Conservation (phyloP, 768 basidiomycete genomes). For the Kwoniella bestiolae region DNA sequence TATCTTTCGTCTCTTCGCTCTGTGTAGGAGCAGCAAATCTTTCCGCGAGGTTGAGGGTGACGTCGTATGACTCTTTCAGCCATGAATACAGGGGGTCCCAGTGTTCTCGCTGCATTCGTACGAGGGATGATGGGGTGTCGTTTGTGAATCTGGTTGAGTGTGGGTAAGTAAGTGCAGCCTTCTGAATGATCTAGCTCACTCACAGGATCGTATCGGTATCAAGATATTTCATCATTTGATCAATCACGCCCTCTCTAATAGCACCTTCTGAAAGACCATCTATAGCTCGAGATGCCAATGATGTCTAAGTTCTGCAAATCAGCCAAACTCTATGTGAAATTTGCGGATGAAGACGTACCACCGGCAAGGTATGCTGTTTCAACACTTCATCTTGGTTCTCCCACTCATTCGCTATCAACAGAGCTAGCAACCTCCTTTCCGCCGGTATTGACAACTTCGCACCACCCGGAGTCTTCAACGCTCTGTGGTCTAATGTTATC, state of each 20-base stretch:
- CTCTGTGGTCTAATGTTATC: constrained; percentile 78
- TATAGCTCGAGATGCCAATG: constrained; percentile 83
- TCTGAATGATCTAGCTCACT: constrained; percentile 12
- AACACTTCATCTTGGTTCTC: constrained; percentile 83
- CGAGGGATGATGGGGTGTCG: constrained; percentile 74
- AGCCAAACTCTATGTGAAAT: neutral
- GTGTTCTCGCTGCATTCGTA: constrained; percentile 74
- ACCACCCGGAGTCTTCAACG: constrained; percentile 88
- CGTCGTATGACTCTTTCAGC: constrained; percentile 69
- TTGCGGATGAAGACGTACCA: constrained; percentile 63
- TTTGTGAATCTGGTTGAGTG: constrained; percentile 73
- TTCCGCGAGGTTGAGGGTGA: constrained; percentile 71
- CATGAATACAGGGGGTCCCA: constrained; percentile 89
- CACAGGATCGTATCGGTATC: constrained; percentile 78
- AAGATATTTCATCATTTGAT: constrained; percentile 76
- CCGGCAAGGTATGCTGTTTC: constrained; percentile 87
- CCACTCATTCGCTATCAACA: constrained; percentile 94
- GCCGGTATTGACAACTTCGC: constrained; percentile 72
- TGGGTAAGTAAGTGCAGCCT: neutral
- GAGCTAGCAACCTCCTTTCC: constrained; percentile 72
- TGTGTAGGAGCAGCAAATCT: constrained; percentile 75
- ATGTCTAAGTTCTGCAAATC: constrained; percentile 70
- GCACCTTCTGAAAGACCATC: constrained; percentile 70
- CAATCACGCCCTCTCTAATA: constrained; percentile 68
- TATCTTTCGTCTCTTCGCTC: constrained; percentile 68